Evolutionary conservation across 2,329 filamentous ascomycete species (phyloP).

Genomic region (Akanthomyces uredinophilus): DNA sequence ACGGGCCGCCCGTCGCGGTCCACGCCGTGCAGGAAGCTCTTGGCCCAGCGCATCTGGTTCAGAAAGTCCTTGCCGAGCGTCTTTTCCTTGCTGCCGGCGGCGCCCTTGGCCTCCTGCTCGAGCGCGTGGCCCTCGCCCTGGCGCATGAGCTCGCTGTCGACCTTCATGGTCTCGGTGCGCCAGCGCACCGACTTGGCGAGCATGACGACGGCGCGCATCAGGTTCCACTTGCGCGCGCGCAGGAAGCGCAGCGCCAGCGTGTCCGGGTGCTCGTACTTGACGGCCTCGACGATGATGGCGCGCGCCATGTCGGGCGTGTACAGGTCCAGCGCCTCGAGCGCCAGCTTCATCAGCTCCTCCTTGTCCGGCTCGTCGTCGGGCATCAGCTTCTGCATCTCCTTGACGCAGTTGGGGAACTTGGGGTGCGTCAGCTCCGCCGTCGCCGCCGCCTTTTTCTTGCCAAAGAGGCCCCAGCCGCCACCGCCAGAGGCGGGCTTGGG

Average conservation of each 20-base stretch:
- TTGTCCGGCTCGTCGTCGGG: slow-evolving; percentile 66
- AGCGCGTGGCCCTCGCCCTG: slow-evolving; percentile 62
- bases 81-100: slow-evolving; percentile 47
- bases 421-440: slow-evolving; percentile 44
- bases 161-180: slow-evolving; percentile 69
- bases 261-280: slow-evolving; percentile 87
- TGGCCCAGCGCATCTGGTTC: slow-evolving; percentile 73
- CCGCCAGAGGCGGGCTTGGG: background rate
- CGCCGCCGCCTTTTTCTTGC: slow-evolving; percentile 48
- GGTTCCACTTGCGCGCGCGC: slow-evolving; percentile 81
- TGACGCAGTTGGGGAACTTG: slow-evolving; percentile 29
- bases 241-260: slow-evolving; percentile 71
- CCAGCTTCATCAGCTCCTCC: slow-evolving; percentile 77
- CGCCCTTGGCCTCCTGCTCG: slow-evolving; percentile 47
- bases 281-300: slow-evolving; percentile 75
- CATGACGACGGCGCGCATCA: slow-evolving; percentile 84
- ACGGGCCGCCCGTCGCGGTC: slow-evolving; percentile 77
- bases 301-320: slow-evolving; percentile 69
- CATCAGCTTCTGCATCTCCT: slow-evolving; percentile 32
- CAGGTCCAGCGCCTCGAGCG: slow-evolving; percentile 68
- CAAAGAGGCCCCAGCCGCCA: slow-evolving; percentile 11
- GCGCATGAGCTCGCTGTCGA: slow-evolving; percentile 76
- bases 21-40: slow-evolving; percentile 77
- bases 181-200: slow-evolving; percentile 84
- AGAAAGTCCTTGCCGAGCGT: slow-evolving; percentile 68